phyloP scores from a whole-genome alignment of 495 filamentous ascomycete species.

The Xylaria acuta region DNA sequence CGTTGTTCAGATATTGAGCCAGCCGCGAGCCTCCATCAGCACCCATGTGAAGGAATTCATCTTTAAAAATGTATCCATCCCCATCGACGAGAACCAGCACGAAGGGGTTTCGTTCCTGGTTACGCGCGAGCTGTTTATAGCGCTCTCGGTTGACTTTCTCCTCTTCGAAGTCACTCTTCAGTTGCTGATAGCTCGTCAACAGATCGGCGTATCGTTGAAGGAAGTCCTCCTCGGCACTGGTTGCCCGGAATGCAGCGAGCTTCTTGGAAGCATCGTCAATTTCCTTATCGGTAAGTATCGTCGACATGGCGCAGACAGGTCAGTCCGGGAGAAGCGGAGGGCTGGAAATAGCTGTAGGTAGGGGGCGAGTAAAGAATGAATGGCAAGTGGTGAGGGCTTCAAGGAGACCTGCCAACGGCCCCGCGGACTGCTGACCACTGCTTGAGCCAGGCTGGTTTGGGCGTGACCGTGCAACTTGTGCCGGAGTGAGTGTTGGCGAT shows the following conservation, averaged over 20 bases:
- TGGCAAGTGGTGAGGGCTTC: neutral
- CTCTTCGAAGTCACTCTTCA: slow-evolving; percentile 65
- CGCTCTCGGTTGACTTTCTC: slow-evolving; percentile 60
- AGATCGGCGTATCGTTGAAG: slow-evolving; percentile 50
- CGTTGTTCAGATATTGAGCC: slow-evolving; percentile 59
- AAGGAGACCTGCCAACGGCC: neutral
- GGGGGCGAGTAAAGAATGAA: neutral
- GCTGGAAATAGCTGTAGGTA: neutral
- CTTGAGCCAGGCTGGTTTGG: neutral
- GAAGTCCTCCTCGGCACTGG: slow-evolving; percentile 40
- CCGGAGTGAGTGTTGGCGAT: neutral
- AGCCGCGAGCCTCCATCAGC: slow-evolving; percentile 64
- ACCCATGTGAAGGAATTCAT: slow-evolving; percentile 57
- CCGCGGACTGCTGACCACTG: neutral
- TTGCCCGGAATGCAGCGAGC: slow-evolving; percentile 17
- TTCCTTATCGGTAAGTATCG: slow-evolving; percentile 19
- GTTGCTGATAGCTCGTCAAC: slow-evolving; percentile 56
- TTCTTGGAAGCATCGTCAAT: slow-evolving; percentile 23
- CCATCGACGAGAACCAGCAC: slow-evolving; percentile 67
- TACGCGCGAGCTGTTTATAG: slow-evolving; percentile 59
- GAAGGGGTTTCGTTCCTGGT: slow-evolving; percentile 64
- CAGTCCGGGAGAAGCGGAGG: neutral
- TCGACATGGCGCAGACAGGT: slow-evolving; percentile 1
- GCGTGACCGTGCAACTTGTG: neutral
- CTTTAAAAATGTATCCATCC: slow-evolving; percentile 67